A percentile compares a stretch with the other conserved stretches of the same genome.
Evolutionary conservation across 305 asterid species (phyloP).

Genomic region (Solanum hybrid): DNA sequence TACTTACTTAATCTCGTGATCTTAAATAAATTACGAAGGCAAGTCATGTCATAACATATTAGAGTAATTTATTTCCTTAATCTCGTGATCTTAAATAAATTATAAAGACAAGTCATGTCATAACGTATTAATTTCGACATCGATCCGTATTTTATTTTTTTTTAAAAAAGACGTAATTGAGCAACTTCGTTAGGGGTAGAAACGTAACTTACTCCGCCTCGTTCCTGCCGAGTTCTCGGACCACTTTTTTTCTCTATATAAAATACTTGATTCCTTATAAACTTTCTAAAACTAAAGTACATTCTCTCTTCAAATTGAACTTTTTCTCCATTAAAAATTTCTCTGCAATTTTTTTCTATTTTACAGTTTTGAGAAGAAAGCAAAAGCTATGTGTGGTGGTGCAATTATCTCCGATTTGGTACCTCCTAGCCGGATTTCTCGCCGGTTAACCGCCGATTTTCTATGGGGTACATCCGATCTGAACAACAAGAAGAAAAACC

Average conservation of each 20-base stretch:
- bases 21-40: not conserved
- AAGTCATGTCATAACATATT: too few species aligned
- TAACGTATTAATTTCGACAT: not conserved
- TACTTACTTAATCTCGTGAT: not conserved
- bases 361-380: not conserved
- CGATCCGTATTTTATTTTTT: not conserved
- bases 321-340: not conserved
- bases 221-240: not conserved
- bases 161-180: not conserved
- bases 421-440: conserved; percentile 53
- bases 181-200: not conserved
- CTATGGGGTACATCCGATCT: conserved; percentile 63
- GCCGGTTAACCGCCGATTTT: conserved; percentile 61
- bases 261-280: not conserved
- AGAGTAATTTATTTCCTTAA: too few species aligned
- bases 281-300: not conserved
- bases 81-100: not conserved
- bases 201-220: not conserved
- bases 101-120: not conserved
- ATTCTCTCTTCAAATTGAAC: not conserved
- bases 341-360: not conserved
- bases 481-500: conserved; percentile 24
- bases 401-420: conserved; percentile 58
- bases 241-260: not conserved
- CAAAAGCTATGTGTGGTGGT: conserved; percentile 66